phyloP scores from a whole-genome alignment of 768 basidiomycete genomes.

The Coprinopsis strossmayeri region DNA sequence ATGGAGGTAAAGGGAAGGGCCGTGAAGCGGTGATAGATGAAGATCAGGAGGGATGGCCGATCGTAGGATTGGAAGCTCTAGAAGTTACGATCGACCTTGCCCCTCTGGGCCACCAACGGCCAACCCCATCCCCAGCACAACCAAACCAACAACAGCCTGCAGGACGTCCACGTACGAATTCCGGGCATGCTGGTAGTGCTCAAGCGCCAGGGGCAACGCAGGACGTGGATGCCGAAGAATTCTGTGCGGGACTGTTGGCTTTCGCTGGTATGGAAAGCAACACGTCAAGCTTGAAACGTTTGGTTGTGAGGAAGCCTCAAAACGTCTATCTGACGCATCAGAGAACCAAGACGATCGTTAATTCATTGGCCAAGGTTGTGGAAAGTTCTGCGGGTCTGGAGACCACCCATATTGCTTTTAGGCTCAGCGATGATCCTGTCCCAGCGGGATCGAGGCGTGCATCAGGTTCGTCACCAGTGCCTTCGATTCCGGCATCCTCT shows the following conservation, averaged over 20 bases:
- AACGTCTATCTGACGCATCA: slow-evolving; percentile 50
- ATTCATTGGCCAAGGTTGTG: slow-evolving; percentile 39
- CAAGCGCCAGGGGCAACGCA: neutral
- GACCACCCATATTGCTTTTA: slow-evolving; percentile 47
- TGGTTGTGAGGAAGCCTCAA: slow-evolving; percentile 46
- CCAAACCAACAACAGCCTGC: neutral
- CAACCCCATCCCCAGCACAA: neutral
- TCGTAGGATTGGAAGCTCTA: slow-evolving; percentile 19
- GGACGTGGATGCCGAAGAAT: slow-evolving; percentile 26
- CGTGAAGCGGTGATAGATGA: neutral
- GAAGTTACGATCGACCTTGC: slow-evolving; percentile 32
- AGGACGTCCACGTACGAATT: neutral
- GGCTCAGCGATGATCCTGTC: slow-evolving; percentile 41
- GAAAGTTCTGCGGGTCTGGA: slow-evolving; percentile 37
- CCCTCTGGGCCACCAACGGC: slow-evolving; percentile 15
- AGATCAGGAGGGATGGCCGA: neutral
- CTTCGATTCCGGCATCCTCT: too few species aligned
- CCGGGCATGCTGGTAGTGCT: neutral
- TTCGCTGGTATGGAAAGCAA: neutral
- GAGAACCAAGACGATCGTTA: slow-evolving; percentile 37
- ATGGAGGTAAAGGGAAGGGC: slow-evolving; percentile 3
- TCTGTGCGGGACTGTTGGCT: slow-evolving; percentile 30
- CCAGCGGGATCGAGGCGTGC: slow-evolving; percentile 14
- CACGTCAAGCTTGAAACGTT: slow-evolving; percentile 26
- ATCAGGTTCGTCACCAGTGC: slow-evolving; percentile 11